Conservation (phyloP, 2,329 filamentous ascomycete genomes). For the Periconia sp. region DNA sequence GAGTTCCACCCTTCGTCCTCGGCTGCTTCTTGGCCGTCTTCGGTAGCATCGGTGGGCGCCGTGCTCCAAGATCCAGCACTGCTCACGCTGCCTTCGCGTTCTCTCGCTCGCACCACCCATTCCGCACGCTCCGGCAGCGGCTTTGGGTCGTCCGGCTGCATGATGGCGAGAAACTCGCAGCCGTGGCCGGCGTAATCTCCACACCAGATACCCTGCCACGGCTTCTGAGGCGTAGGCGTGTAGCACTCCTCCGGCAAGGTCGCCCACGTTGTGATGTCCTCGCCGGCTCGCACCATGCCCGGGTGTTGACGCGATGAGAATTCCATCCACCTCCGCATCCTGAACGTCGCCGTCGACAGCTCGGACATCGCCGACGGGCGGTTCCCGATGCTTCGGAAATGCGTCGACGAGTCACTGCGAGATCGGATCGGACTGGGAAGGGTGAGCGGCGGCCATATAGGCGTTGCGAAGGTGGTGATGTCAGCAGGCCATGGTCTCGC, state of each 20-base stretch:
- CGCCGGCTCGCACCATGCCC: slow-evolving; percentile 48
- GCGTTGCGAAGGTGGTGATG: slow-evolving; percentile 40
- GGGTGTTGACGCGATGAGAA: slow-evolving; percentile 47
- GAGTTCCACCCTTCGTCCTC: background rate
- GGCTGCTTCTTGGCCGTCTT: slow-evolving; percentile 12
- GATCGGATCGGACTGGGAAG: slow-evolving; percentile 67
- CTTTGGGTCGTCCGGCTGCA: slow-evolving; percentile 65
- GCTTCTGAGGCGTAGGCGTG: slow-evolving; percentile 76
- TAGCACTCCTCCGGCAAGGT: slow-evolving; percentile 77
- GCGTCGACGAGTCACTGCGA: slow-evolving; percentile 51
- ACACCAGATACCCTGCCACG: slow-evolving; percentile 88
- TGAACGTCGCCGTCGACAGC: slow-evolving; percentile 70
- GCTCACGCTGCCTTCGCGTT: slow-evolving; percentile 31
- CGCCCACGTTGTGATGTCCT: slow-evolving; percentile 64
- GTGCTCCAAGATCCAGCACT: slow-evolving; percentile 36
- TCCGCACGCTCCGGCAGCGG: slow-evolving; percentile 43
- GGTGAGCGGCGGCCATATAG: slow-evolving; percentile 72
- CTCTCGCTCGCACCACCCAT: slow-evolving; percentile 27
- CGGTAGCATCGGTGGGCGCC: slow-evolving; percentile 22
- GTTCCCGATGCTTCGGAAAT: slow-evolving; percentile 49
- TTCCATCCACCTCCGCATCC: slow-evolving; percentile 76
- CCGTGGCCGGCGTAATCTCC: slow-evolving; percentile 88
- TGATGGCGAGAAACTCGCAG: slow-evolving; percentile 81
- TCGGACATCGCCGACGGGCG: slow-evolving; percentile 58
- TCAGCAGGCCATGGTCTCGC: slow-evolving; percentile 55